These are phyloP conservation scores for Physcia stellaris DNA, from an alignment of 495 filamentous ascomycete genomes.

Conservation along the genomic window DNA sequence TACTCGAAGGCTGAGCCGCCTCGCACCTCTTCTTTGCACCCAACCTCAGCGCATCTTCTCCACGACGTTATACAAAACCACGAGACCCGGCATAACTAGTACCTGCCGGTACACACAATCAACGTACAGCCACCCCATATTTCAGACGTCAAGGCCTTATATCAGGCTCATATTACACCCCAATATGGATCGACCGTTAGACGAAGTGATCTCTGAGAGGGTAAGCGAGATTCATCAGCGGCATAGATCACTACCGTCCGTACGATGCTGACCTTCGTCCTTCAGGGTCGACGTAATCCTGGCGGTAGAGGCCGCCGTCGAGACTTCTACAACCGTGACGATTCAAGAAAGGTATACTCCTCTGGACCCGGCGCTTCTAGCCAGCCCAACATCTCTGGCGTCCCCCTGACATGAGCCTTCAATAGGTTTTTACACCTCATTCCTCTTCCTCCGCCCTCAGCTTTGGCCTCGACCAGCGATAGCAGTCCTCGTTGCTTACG, in stretches of 20 bases:
- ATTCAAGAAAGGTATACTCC: constrained; percentile 63
- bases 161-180: neutral
- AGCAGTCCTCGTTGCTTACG: constrained; percentile 19
- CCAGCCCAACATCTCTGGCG: constrained; percentile 15
- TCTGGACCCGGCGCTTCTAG: constrained; percentile 14
- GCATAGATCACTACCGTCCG: neutral
- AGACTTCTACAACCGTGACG: constrained; percentile 53
- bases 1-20: no score
- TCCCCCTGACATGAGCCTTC: constrained; percentile 2
- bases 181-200: constrained; percentile 66
- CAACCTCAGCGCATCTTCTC: no score
- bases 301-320: constrained; percentile 40
- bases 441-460: constrained; percentile 19
- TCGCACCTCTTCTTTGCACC: no score
- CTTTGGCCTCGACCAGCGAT: constrained; percentile 18
- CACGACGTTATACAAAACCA: no score
- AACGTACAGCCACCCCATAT: no score
- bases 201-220: constrained; percentile 68
- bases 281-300: constrained; percentile 23
- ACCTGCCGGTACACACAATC: no score
- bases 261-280: neutral
- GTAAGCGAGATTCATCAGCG: constrained; percentile 1
- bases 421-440: constrained; percentile 26
- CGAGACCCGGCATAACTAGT: no score
- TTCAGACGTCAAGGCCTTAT: no score